Percentiles rank a stretch among this genome's conserved stretches.
Evolutionary conservation across 2,329 filamentous ascomycete genomes (phyloP).

Genomic region (Fusarium fracticaudum): DNA sequence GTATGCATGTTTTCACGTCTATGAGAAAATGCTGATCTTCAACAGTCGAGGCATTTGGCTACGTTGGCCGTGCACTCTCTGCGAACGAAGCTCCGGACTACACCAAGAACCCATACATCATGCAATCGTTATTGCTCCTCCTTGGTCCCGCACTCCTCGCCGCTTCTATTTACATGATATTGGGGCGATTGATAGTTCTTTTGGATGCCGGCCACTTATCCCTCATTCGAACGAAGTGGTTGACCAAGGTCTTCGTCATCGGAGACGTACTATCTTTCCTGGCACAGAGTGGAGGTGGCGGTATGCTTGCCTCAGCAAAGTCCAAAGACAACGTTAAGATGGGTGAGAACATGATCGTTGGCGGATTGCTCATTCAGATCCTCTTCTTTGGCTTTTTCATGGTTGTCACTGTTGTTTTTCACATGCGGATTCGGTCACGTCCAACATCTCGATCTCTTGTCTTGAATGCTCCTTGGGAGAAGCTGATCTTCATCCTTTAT

Average conservation of each 20-base stretch:
- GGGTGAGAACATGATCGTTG: constrained; percentile 60
- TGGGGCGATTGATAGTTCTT: constrained; percentile 52
- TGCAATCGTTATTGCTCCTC: constrained; percentile 50
- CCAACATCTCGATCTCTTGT: constrained; percentile 25
- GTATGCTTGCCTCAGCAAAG: constrained; percentile 36
- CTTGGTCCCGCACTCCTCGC: constrained; percentile 54
- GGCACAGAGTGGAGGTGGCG: constrained; percentile 40
- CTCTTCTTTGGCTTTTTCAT: constrained; percentile 64
- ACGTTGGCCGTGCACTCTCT: constrained; percentile 59
- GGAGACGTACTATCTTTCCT: constrained; percentile 59
- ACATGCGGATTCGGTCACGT: constrained; percentile 42
- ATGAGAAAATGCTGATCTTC: not conserved
- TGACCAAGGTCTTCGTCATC: constrained; percentile 61
- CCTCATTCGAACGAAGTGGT: constrained; percentile 52
- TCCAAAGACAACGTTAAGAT: constrained; percentile 35
- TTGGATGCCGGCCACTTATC: constrained; percentile 52
- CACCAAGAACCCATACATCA: constrained; percentile 49
- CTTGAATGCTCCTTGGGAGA: constrained; percentile 45
- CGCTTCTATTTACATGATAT: constrained; percentile 57
- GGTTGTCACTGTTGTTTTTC: constrained; percentile 56
- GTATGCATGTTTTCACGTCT: not conserved
- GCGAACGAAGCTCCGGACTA: constrained; percentile 50
- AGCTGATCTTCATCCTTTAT: constrained; percentile 39
- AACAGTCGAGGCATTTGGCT: constrained; percentile 47
- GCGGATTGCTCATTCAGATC: constrained; percentile 63